Base-by-base conservation (phyloP, 202 grass and related monocot genomes). In the Panicum virgatum region DNA sequence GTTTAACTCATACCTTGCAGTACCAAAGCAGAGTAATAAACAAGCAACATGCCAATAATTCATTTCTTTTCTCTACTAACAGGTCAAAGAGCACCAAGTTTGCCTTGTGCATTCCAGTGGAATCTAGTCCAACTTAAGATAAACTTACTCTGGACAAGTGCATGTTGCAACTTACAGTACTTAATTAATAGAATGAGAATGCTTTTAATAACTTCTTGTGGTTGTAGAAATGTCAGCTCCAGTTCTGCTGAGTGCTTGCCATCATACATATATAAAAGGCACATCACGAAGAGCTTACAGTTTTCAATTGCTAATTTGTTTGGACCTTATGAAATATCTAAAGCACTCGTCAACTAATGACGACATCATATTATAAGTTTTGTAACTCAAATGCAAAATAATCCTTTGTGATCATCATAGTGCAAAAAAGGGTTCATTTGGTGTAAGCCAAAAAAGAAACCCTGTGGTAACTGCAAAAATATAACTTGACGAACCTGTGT, bases 401-500 rank as follows among this genome's bases (percentile, higher is more conserved):
- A 78, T 64, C 27, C 27, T 36, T 78, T 63, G 9, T 78, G 59
- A 63, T 18, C 12, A 40, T 38, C 56, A 20, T 18, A 47, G 23
- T 6, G 12, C 16, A 6, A 50, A 39, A n/a, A 40, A 64, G 14
- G 12, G 39, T 44, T 32, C 32, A 54, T 23, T 82, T 75, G 45
- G 19, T 48, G 19, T 7, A 60, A 84, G 20, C 2, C 7, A 61
- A 54, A 40, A 39, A 63, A 46, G 2, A 52, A 66, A 57, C 4
- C 7, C 0, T 48, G 66, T 10, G 20, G 18, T 9, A 3, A 46
- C 32, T 45, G 45, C 23, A 68, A 46, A 30, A 13, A 59, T 56
- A 57, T 14, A 42, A 62, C 27, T 60, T 62, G 18, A 82, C 80
- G 37, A 53, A 98, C 96, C 92, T 93, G 96, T 98, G 84, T 98